Percentiles rank a stretch among this genome's conserved stretches.
Evolutionary conservation across 371 early-diverging fungal species (phyloP).

Genomic region (Actinomortierella ambigua): DNA sequence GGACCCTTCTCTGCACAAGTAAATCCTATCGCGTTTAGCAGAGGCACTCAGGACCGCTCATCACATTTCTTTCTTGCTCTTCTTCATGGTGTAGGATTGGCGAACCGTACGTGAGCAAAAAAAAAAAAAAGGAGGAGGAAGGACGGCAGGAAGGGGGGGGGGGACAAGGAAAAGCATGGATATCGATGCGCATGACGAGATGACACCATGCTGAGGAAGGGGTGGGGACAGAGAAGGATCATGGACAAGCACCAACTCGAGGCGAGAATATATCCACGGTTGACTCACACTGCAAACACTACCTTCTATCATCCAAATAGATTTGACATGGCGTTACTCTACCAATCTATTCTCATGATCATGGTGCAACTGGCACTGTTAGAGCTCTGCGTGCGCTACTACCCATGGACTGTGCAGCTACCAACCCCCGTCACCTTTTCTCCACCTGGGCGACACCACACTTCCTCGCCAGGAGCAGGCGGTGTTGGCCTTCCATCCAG

Average conservation of each 20-base stretch:
- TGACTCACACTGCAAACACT: background rate
- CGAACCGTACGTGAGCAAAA: slow-evolving; percentile 35
- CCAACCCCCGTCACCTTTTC: slow-evolving; percentile 35
- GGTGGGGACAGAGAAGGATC: background rate
- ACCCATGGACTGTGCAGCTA: slow-evolving; percentile 43
- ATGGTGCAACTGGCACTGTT: slow-evolving; percentile 58
- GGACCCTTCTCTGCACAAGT: background rate
- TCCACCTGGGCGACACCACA: slow-evolving; percentile 6
- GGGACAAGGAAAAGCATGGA: no score
- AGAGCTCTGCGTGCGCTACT: slow-evolving; percentile 52
- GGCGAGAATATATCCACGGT: background rate
- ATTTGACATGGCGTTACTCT: slow-evolving; percentile 61
- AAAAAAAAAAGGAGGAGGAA: background rate
- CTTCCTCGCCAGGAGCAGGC: slow-evolving; percentile 9
- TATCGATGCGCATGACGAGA: no score
- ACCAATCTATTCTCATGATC: slow-evolving; percentile 68
- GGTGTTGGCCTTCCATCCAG: background rate
- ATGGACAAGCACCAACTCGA: background rate
- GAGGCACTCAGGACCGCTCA: background rate
- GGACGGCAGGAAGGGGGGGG: no score
- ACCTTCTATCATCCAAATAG: slow-evolving; percentile 37
- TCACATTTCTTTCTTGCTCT: background rate
- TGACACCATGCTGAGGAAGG: background rate
- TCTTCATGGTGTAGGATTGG: slow-evolving; percentile 26
- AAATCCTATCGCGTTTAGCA: slow-evolving; percentile 3